phyloP scores from a whole-genome alignment of 2,329 filamentous ascomycete species.

The Monilinia laxa region DNA sequence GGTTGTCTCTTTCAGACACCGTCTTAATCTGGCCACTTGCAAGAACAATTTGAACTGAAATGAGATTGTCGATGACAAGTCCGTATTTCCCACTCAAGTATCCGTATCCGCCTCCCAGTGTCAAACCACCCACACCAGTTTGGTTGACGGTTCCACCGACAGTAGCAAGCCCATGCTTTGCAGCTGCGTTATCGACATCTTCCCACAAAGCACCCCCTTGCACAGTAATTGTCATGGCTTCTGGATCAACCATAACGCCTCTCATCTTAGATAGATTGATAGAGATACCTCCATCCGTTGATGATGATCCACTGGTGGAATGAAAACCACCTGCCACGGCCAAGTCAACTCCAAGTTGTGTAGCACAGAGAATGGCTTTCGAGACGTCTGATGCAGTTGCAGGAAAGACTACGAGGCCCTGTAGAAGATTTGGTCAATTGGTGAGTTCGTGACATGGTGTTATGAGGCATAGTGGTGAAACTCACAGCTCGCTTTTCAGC shows the following conservation, averaged over 20 bases:
- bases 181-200: constrained; percentile 24
- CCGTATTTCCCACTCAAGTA: constrained; percentile 48
- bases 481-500: constrained; percentile 27
- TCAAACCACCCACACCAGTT: constrained; percentile 26
- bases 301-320: constrained; percentile 26
- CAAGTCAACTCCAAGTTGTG: constrained; percentile 20
- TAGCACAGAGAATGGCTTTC: constrained; percentile 21
- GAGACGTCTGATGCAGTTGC: constrained; percentile 25
- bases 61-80: constrained; percentile 32
- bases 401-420: constrained; percentile 15
- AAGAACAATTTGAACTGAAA: constrained; percentile 29
- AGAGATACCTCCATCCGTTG: constrained; percentile 20
- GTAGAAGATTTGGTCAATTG: neutral
- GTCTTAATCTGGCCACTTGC: constrained; percentile 28
- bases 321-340: constrained; percentile 24
- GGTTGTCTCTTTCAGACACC: constrained; percentile 26
- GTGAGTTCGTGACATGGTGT: neutral
- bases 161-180: constrained; percentile 18
- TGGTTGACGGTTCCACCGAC: constrained; percentile 11
- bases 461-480: neutral
- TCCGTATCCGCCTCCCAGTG: constrained; percentile 46
- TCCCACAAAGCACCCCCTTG: constrained; percentile 26
- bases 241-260: constrained; percentile 23
- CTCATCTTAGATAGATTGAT: constrained; percentile 26
- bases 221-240: constrained; percentile 22